Evolutionary conservation across 164 flowering plant species (phyloP), one percentile per base, ranked within the genome.

Genomic region (Macadamia tetraphylla): DNA sequence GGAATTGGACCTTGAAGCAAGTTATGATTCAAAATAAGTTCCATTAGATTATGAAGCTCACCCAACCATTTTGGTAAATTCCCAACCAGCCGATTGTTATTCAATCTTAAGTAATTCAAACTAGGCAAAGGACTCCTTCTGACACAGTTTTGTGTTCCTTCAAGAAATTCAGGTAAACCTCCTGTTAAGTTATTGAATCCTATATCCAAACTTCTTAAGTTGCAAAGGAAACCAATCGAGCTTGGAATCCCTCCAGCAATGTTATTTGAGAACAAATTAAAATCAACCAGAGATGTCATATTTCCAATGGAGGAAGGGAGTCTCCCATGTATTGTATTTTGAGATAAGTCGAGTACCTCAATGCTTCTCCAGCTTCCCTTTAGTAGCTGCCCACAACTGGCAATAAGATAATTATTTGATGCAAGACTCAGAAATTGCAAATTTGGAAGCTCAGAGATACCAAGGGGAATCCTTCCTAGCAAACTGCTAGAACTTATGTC

Each of bases 11-110:
- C 84, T 35, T 66, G 31, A 60, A 85, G 58, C 42, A 62, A 65
- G 73, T 83, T 83, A 53, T 55, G 29, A 3, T 29, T 48, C 52
- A 82, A 52, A 48, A 30, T 8, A 8, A 86, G 77, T 32, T 68
- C 56, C 7, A 14, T 64, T 3, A 85, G 79, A 73, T 73, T 77
- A 49, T 18, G 29, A 9, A 83, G 70, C 55, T 73, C 69, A 29
- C 81, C 81, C 42, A 85, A 64, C 80, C 81, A 77, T 29, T 68
- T 67, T 1, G 89, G 85, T 60, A 85, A 58, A 10, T 42, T 62
- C 7, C 86, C 85, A 0, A 6, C 2, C 3, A 83, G 42, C 2
- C 49, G 73, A 42, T 83, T 83, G 58, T 18, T 52, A 56, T 64
- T 53, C 68, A 81, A 63, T 51, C 29, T 29, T 58, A 85, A 72